A percentile compares a stretch with the other conserved stretches of the same genome.
Evolutionary conservation across 1,284 basidiomycete species (phyloP).

Genomic region (Neonothopanus nambi): DNA sequence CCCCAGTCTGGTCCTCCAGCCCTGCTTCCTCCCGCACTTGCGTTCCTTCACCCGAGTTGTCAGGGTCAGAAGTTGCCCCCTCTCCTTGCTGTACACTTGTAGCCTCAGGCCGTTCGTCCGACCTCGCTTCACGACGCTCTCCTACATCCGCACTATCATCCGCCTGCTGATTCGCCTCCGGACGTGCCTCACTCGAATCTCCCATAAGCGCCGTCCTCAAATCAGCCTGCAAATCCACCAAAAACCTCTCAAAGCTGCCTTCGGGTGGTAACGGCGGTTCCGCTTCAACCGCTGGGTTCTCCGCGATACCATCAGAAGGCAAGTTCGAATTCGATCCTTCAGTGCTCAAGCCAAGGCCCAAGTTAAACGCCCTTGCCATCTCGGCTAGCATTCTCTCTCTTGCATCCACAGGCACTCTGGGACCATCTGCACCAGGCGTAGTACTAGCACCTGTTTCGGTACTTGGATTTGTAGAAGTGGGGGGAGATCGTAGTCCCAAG

Average conservation of each 20-base stretch:
- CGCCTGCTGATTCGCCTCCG: background rate
- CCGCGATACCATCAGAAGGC: background rate
- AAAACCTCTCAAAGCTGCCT: constrained; percentile 75
- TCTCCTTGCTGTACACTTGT: background rate
- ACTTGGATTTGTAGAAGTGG: constrained; percentile 11
- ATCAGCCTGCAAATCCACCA: constrained; percentile 72
- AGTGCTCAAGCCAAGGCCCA: constrained; percentile 55
- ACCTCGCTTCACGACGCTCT: background rate
- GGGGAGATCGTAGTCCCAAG: constrained; percentile 45
- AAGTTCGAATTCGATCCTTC: background rate
- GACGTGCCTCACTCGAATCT: constrained; percentile 1
- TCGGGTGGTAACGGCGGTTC: constrained; percentile 46
- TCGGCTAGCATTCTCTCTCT: constrained; percentile 68
- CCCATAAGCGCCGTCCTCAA: constrained; percentile 56
- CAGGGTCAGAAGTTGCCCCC: too few species aligned
- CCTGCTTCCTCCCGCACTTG: background rate
- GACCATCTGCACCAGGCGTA: background rate
- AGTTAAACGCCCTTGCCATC: constrained; percentile 74
- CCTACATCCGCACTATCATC: background rate
- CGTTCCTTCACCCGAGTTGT: too few species aligned
- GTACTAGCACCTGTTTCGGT: background rate
- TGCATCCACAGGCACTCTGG: constrained; percentile 40
- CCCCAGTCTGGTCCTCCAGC: background rate
- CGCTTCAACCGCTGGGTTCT: background rate
- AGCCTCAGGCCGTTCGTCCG: background rate